Base-by-base conservation (phyloP, 169 alveolate species). In the Theileria parva region DNA sequence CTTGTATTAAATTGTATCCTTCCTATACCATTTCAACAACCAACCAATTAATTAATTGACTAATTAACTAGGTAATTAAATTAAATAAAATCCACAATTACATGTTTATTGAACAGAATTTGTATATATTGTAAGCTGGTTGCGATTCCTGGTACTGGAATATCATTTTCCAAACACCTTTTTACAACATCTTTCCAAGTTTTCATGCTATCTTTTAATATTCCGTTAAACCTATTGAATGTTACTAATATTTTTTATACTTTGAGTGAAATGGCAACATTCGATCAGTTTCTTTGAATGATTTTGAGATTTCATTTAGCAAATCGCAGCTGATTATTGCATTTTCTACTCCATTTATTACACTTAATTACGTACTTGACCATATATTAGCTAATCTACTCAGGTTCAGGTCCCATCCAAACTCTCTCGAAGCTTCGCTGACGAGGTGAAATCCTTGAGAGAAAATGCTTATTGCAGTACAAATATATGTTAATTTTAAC, bases 391-490 rank as follows among this genome's bases (percentile, higher is more conserved):
- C 67, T 12, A 93, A 79, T 48, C 90, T 91, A 9, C 83, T 83
- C 44, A 92, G 61, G 85, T 88, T 59, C 51, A 93, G 81, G 48
- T 76, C 83, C 95, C 95, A 93, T 0, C 71, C 79, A 73, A 80
- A 81, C 69, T 79, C 80, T 34, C 76, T 60, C 12, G 94, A 81
- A n/a, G 88, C 95, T 27, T 81, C 85, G 50, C 66, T 87, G 32
- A 93, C 81, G 53, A 93, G 80, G 39, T 81, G 77, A 75, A 88
- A 67, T 37, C 96, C 96, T 64, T 93, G 96, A 27, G 95, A 92
- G 68, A 91, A 90, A 28, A 91, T 89, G 72, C 89, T 81, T 27
- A 93, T 78, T 84, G 87, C 81, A 70, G 92, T 85, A 39, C 88
- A 81, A 28, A 57, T 67, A 65, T 88, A 68, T n/a, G 95, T 90